phyloP scores from a whole-genome alignment of 1,284 basidiomycete species.

The Ganoderma lucidum region DNA sequence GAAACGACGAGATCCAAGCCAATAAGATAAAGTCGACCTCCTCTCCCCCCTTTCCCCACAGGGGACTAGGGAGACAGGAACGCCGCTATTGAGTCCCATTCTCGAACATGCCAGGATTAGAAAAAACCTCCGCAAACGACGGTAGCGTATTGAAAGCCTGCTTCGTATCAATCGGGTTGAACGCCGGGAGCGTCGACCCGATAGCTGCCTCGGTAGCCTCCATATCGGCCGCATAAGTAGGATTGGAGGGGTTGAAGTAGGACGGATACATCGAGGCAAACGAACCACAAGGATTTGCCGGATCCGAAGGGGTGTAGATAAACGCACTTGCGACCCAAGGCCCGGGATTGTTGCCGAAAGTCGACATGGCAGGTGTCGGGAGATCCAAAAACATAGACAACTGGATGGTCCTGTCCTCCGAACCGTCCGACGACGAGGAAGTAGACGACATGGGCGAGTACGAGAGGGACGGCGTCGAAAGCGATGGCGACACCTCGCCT shows the following conservation, averaged over 20 bases:
- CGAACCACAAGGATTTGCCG: conserved; percentile 25
- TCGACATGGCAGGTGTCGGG: conserved; percentile 33
- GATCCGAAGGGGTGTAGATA: conserved; percentile 25
- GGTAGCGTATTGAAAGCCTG: conserved; percentile 19
- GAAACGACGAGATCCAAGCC: conserved; percentile 26
- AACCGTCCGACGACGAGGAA: conserved; percentile 43
- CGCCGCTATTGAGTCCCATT: conserved; percentile 26
- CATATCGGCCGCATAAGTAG: conserved; percentile 16
- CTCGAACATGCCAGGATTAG: conserved; percentile 27
- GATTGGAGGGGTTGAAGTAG: conserved; percentile 16
- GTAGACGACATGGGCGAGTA: conserved; percentile 43
- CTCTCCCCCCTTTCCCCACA: conserved; percentile 39
- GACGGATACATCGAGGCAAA: neutral
- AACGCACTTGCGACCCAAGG: conserved; percentile 29
- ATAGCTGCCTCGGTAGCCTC: conserved; percentile 11
- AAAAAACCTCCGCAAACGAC: conserved; percentile 32
- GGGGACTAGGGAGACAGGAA: conserved; percentile 39
- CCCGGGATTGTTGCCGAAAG: conserved; percentile 25
- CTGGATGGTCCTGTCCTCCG: conserved; percentile 43
- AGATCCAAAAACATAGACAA: conserved; percentile 40
- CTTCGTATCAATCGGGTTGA: conserved; percentile 20
- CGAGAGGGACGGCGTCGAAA: conserved; percentile 39
- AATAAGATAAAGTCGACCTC: conserved; percentile 26
- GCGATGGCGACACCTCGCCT: conserved; percentile 36
- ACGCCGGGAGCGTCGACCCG: conserved; percentile 18